Evolutionary conservation across 2,329 filamentous ascomycete species (phyloP).

Genomic region (Penicillium sp.): DNA sequence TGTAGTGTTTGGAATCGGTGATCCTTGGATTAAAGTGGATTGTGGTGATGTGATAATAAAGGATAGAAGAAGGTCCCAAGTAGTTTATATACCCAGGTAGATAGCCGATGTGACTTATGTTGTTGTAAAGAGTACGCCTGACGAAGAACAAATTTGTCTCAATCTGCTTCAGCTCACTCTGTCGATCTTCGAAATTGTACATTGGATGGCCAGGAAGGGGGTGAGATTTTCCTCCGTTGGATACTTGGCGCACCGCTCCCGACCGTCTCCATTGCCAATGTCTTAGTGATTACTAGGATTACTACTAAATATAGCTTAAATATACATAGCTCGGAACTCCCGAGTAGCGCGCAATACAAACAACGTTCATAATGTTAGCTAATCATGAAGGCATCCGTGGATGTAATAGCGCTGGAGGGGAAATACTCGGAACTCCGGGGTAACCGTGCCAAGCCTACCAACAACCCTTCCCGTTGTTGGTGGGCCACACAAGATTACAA

Average conservation of each 20-base stretch:
- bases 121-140: neutral
- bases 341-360: neutral
- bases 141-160: neutral
- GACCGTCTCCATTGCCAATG: neutral
- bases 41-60: neutral
- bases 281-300: neutral
- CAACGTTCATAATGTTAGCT: neutral
- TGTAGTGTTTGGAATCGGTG: neutral
- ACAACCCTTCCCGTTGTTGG: no score
- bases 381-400: neutral
- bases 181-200: neutral
- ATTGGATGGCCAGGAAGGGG: neutral
- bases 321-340: neutral
- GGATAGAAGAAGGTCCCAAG: no score
- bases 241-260: neutral
- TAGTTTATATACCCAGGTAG: neutral
- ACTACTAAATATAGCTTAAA: neutral
- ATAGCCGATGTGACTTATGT: no score
- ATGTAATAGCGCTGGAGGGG: neutral
- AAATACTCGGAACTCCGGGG: neutral
- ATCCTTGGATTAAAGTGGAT: neutral
- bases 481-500: no score
- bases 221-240: neutral
- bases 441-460: neutral
- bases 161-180: neutral